Base-by-base conservation (phyloP, 2,329 filamentous ascomycete genomes). In the Pleochaeta shiraiana region DNA sequence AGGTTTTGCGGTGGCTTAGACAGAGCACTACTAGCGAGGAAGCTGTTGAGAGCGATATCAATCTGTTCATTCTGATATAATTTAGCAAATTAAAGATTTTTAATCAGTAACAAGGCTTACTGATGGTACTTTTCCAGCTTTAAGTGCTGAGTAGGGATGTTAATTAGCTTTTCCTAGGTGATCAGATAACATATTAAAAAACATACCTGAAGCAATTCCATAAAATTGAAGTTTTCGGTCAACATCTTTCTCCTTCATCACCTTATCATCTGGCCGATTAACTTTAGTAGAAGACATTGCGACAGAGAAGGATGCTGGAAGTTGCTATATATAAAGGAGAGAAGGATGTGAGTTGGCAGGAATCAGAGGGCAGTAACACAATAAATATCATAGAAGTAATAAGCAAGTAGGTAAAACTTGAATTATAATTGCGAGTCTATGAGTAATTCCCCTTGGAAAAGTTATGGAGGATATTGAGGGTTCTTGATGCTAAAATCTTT, bases 221-320 rank as follows among this genome's bases (percentile, higher is more conserved):
- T 95, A 98, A 43, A 97, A 77, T 76, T 96, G 91, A 63, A 98
- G 84, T 79, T 98, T 98, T 74, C 85, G 83, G 76, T 93, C 93
- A 76, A 97, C 86, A 74, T 95, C 83, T 4, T 67, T 69, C 65
- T 73, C 70, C 68, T 72, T 73, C 62, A 64, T 63, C 63, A 68
- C 68, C 28, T 67, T 39, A 34, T 73, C 64, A 43, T 68, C 70
- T 19, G 72, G 71, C 65, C 67, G 68, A 64, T 72, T 73, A 64
- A 73, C 71, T 66, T 68, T 69, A 60, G 63, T 68, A 62, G 65
- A 31, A 39, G 63, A 60, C 53, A 39, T 67, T 66, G 69, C 67
- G 68, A 68, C 69, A 66, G 68, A n/a, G n/a, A n/a, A n/a, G n/a
- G n/a, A 43, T 14, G n/a, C 1, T 43, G 14, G 39, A 43, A n/a